These are phyloP conservation scores for Colletotrichum siamense DNA, from an alignment of 2,329 filamentous ascomycete species.

Conservation along the genomic window DNA sequence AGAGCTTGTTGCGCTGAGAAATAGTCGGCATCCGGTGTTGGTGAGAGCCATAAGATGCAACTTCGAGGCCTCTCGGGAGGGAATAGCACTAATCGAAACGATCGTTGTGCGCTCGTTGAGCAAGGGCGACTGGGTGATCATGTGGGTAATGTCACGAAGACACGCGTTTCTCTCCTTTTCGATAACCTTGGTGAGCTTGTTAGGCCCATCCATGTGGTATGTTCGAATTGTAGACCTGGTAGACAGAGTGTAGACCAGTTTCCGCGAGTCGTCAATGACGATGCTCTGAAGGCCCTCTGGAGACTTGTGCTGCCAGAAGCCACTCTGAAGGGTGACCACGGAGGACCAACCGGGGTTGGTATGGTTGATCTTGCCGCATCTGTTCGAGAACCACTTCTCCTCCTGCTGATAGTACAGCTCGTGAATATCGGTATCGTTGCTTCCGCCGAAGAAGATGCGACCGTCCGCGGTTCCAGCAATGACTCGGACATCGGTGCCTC, in stretches of 20 bases:
- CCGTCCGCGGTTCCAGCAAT: conserved; percentile 85
- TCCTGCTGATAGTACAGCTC: conserved; percentile 97
- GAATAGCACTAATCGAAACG: conserved; percentile 85
- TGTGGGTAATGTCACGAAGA: conserved; percentile 80
- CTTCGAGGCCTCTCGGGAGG: conserved; percentile 78
- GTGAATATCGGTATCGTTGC: conserved; percentile 83
- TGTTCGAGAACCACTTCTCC: conserved; percentile 93
- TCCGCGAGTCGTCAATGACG: conserved; percentile 85
- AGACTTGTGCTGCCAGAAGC: conserved; percentile 55
- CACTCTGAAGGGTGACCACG: conserved; percentile 58
- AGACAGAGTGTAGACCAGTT: conserved; percentile 89
- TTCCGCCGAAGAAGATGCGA: conserved; percentile 91
- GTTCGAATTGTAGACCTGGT: conserved; percentile 87
- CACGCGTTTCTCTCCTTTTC: conserved; percentile 68
- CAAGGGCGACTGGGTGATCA: conserved; percentile 76
- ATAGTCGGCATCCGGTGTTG: conserved; percentile 87
- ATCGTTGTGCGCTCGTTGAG: conserved; percentile 75
- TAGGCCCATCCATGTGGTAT: conserved; percentile 79
- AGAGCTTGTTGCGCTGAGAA: conserved; percentile 87
- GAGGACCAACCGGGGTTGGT: conserved; percentile 75
- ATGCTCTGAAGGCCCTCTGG: conserved; percentile 78
- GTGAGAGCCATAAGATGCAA: conserved; percentile 91
- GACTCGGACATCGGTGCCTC: conserved; percentile 76
- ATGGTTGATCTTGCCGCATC: conserved; percentile 89
- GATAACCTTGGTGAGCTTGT: conserved; percentile 67